These are phyloP conservation scores for Papiliotrema flavescens DNA, from an alignment of 1,284 basidiomycete genomes.

Conservation along the genomic window DNA sequence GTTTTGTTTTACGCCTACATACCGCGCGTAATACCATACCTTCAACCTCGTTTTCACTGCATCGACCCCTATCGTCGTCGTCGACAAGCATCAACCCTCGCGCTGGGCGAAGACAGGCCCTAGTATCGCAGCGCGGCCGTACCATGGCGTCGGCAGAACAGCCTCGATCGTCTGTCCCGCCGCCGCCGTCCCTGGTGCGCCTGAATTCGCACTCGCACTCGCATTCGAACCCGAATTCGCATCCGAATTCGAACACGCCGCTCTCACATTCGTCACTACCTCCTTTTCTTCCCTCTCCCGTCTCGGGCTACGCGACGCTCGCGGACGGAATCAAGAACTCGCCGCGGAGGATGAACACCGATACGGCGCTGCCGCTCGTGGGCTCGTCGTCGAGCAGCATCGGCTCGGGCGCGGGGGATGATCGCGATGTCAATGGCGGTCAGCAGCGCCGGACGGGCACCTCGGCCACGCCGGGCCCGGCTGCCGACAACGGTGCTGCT, in stretches of 20 bases:
- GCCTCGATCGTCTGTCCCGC: too few relatives aligned
- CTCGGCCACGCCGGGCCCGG: not conserved
- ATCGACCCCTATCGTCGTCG: too few relatives aligned
- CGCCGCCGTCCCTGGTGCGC: too few relatives aligned
- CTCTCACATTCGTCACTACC: too few relatives aligned
- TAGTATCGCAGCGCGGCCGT: too few relatives aligned
- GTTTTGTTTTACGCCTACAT: not conserved
- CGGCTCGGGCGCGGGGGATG: not conserved
- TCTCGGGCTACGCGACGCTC: not conserved
- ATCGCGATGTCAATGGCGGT: not conserved
- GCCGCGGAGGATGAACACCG: not conserved
- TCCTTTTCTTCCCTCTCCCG: not conserved
- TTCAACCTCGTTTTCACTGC: not conserved
- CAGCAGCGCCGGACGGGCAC: not conserved
- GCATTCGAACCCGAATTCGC: too few relatives aligned
- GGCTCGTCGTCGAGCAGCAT: not conserved
- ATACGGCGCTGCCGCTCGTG: not conserved
- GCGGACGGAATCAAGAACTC: constrained; percentile 1
- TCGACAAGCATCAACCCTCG: too few relatives aligned
- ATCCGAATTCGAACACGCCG: too few relatives aligned
- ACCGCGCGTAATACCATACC: not conserved
- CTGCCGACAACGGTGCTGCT: not conserved
- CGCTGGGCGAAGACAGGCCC: too few relatives aligned
- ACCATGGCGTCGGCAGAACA: too few relatives aligned
- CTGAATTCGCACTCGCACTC: too few relatives aligned